Base-by-base conservation (phyloP, 1,284 basidiomycete genomes). In the Flammula alnicola region DNA sequence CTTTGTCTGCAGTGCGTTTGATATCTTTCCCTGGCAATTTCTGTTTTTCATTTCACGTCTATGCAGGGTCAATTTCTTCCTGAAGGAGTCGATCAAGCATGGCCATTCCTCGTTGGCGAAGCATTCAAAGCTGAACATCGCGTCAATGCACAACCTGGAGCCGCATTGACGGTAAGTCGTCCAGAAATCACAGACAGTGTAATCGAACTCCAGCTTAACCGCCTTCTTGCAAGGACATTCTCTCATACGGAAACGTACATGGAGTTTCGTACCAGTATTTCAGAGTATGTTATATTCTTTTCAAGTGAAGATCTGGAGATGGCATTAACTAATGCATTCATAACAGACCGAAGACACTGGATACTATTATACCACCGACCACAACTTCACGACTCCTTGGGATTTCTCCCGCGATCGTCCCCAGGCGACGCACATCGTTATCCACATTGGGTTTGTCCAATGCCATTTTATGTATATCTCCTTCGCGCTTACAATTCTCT, bases 341-440 rank as follows among this genome's bases (percentile, higher is more conserved):
- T 35, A 2, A 30, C 16, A 81, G 77, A 81, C 80, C 0, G 80
- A 83, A 58, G 79, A 83, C 54, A 77, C 74, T 0, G 78, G 79
- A 0, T 83, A 73, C 56, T 78, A 69, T 55, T 77, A 76, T 56
- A 76, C 77, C 1, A 67, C 70, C 4, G 76, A 80, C 51, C 80
- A 83, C 63, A 82, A 83, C 60, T 82, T 68, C 61, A 83, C 80
- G 2, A 83, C 80, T 0, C 75, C 77, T 0, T 83, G 80, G 80
- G 59, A 81, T 54, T 83, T 84, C 56, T 45, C 55, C 4, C 65
- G 71, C 2, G 79, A 84, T 52, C 54, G 64, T 4, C 77, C 78
- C 4, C 50, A 66, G 0, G 64, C 79, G 4, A 79, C 80, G 6
- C 79, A 81, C 54, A 58, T 83, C 32, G 71, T 83, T 3, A 74